A percentile compares a stretch with the other conserved stretches of the same genome.
These are phyloP conservation scores for Vicia sativa DNA, from an alignment of 306 rosid species.

Conservation along the genomic window DNA sequence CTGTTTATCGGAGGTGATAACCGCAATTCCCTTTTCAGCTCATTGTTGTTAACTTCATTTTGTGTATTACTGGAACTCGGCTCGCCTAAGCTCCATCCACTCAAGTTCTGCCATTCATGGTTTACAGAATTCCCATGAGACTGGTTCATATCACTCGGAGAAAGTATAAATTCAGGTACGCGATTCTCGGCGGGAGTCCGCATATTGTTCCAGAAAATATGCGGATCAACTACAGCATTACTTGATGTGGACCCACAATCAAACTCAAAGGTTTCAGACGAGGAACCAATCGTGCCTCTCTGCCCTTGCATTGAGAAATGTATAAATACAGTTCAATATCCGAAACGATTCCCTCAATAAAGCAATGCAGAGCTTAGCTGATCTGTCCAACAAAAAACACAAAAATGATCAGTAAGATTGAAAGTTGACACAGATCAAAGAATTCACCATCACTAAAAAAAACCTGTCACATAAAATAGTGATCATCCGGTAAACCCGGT, in stretches of 20 bases:
- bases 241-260: constrained; percentile 79
- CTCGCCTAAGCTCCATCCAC: constrained; percentile 85
- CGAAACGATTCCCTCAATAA: constrained; percentile 36
- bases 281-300: constrained; percentile 82
- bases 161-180: constrained; percentile 54
- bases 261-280: constrained; percentile 76
- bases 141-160: constrained; percentile 61
- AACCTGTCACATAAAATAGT: constrained; percentile 21
- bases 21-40: constrained; percentile 73
- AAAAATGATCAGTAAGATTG: constrained; percentile 34
- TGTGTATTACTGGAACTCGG: constrained; percentile 78
- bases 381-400: constrained; percentile 53
- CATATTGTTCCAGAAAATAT: constrained; percentile 67
- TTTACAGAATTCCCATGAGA: constrained; percentile 57
- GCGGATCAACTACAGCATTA: constrained; percentile 61
- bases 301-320: constrained; percentile 85
- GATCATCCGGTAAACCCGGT: not conserved
- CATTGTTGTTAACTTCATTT: constrained; percentile 49
- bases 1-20: constrained; percentile 64
- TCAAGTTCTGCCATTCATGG: constrained; percentile 62
- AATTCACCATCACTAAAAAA: constrained; percentile 23
- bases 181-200: constrained; percentile 64
- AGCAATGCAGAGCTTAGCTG: constrained; percentile 32
- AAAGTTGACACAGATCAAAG: not conserved
- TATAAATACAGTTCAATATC: constrained; percentile 36